Evolutionary conservation across 2,329 filamentous ascomycete genomes (phyloP).

Genomic region (Colletotrichum lindemuthianum): DNA sequence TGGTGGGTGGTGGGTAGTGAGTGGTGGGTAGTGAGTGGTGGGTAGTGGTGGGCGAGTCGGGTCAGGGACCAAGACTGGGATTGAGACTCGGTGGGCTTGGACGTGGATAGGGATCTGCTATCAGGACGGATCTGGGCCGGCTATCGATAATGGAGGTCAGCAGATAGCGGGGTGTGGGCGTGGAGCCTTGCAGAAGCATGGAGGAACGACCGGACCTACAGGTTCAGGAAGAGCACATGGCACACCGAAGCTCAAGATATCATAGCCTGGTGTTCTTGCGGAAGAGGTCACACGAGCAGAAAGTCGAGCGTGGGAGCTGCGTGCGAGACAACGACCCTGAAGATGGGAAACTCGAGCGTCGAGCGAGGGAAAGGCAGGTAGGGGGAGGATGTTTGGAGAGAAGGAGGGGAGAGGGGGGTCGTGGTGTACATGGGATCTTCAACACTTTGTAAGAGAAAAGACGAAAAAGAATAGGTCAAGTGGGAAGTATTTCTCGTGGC

Average conservation of each 20-base stretch:
- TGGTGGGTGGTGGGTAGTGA: conserved; percentile 8
- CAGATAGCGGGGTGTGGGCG: conserved; percentile 29
- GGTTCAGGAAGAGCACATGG: conserved; percentile 33
- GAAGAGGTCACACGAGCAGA: conserved; percentile 31
- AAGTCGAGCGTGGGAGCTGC: too few species aligned
- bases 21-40: too few species aligned
- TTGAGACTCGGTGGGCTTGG: neutral
- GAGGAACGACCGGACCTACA: conserved; percentile 29
- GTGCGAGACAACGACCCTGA: too few species aligned
- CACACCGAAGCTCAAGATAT: conserved; percentile 33
- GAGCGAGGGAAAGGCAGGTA: neutral
- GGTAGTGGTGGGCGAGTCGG: too few species aligned
- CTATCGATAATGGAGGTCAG: conserved; percentile 35
- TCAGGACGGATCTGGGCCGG: conserved; percentile 30
- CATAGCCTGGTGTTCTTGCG: conserved; percentile 17
- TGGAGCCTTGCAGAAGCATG: conserved; percentile 28
- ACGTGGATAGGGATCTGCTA: conserved; percentile 30
- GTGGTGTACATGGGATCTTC: too few species aligned
- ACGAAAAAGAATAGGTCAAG: conserved; percentile 6
- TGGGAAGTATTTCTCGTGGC: conserved; percentile 3
- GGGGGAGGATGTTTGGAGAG: neutral
- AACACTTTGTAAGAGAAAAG: neutral
- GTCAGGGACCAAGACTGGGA: too few species aligned
- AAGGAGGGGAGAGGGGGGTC: neutral
- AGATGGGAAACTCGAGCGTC: neutral